Conservation (phyloP, 2,329 filamentous ascomycete species). For the Epichloe hybrida region DNA sequence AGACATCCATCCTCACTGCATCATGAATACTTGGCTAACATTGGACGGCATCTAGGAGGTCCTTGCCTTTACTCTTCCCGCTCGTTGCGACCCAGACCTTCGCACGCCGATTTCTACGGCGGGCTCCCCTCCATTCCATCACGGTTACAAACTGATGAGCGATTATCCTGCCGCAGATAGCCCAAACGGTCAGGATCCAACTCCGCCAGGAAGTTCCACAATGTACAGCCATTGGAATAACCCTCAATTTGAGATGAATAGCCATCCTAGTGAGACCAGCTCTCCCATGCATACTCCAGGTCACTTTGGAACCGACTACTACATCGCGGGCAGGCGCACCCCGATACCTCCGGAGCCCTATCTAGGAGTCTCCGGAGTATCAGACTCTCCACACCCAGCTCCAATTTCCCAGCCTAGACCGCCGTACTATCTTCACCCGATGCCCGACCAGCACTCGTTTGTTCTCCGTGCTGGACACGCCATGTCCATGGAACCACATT, state of each 20-base stretch:
- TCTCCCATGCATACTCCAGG: slow-evolving; percentile 32
- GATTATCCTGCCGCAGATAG: slow-evolving; percentile 25
- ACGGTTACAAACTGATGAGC: slow-evolving; percentile 27
- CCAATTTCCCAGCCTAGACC: slow-evolving; percentile 10
- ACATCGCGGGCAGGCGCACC: slow-evolving; percentile 26
- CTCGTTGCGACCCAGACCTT: slow-evolving; percentile 29
- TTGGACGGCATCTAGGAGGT: slow-evolving; percentile 11
- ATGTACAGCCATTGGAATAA: slow-evolving; percentile 30
- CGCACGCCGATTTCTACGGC: slow-evolving; percentile 38
- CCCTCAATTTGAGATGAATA: slow-evolving; percentile 26
- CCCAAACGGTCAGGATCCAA: slow-evolving; percentile 29
- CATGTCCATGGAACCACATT: slow-evolving; percentile 13
- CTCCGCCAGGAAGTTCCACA: slow-evolving; percentile 32
- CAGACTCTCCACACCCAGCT: slow-evolving; percentile 16
- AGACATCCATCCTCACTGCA: background rate
- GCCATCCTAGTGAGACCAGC: slow-evolving; percentile 27
- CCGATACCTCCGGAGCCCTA: slow-evolving; percentile 24
- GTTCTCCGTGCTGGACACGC: slow-evolving; percentile 12
- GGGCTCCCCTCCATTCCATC: slow-evolving; percentile 31
- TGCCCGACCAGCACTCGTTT: slow-evolving; percentile 15
- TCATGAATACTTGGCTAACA: background rate
- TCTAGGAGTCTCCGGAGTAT: slow-evolving; percentile 23
- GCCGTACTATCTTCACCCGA: slow-evolving; percentile 17
- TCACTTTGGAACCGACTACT: slow-evolving; percentile 21
- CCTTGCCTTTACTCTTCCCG: slow-evolving; percentile 19